phyloP scores from a whole-genome alignment of 2,329 filamentous ascomycete species.

The Zymoseptoria brevis region DNA sequence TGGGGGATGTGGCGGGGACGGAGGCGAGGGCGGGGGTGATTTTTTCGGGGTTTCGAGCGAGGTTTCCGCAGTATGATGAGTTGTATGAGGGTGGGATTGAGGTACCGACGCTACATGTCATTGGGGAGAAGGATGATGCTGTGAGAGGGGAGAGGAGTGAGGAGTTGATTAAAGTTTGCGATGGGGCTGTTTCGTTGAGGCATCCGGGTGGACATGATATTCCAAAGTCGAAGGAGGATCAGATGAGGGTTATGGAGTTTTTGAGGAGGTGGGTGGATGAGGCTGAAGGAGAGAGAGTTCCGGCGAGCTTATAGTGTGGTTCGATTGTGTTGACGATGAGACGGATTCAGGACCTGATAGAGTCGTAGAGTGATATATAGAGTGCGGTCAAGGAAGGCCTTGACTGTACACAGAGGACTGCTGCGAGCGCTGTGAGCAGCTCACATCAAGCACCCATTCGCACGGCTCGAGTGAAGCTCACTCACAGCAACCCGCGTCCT shows the following conservation, averaged over 20 bases:
- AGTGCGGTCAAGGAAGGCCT: not conserved
- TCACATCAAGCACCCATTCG: conserved; percentile 64
- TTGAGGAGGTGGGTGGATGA: conserved; percentile 5
- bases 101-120: conserved; percentile 15
- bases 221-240: conserved; percentile 14
- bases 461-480: conserved; percentile 60
- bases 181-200: conserved; percentile 6
- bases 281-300: not conserved
- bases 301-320: not conserved
- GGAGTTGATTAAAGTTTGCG: conserved; percentile 13
- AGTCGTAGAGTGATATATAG: not conserved
- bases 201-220: conserved; percentile 17
- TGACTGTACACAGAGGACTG: not conserved
- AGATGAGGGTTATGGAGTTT: conserved; percentile 11
- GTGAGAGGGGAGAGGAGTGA: conserved; percentile 16
- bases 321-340: not conserved
- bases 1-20: conserved; percentile 1
- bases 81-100: conserved; percentile 16
- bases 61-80: conserved; percentile 14
- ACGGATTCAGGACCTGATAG: not conserved
- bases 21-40: conserved; percentile 12
- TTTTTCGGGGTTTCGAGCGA: conserved; percentile 15
- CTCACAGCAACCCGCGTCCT: conserved; percentile 59
- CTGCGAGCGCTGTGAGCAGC: not conserved
- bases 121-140: conserved; percentile 14